phyloP scores from a whole-genome alignment of 1,139 yeast species.

The Blastobotrys indianensis region DNA sequence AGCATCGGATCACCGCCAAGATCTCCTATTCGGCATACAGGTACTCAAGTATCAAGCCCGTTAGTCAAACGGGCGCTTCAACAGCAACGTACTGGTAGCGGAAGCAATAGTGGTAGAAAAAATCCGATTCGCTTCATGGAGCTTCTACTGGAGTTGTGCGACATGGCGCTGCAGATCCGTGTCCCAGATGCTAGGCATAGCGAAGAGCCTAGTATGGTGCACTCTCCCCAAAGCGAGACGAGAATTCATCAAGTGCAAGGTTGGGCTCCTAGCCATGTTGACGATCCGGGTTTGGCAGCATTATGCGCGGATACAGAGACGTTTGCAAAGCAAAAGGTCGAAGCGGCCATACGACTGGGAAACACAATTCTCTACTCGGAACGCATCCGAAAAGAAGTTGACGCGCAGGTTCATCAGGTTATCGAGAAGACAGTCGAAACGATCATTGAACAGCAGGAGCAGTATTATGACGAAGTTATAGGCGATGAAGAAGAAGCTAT shows the following conservation, averaged over 20 bases:
- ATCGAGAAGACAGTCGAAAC: constrained; percentile 59
- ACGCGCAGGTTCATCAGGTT: constrained; percentile 57
- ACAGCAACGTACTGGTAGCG: constrained; percentile 2
- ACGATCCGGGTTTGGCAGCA: constrained; percentile 58
- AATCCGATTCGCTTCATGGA: constrained; percentile 69
- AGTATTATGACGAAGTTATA: constrained; percentile 20
- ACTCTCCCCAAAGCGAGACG: constrained; percentile 64
- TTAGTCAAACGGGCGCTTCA: constrained; percentile 15
- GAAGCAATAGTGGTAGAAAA: constrained; percentile 4
- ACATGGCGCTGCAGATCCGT: constrained; percentile 68
- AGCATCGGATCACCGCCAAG: constrained; percentile 4
- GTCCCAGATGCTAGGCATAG: constrained; percentile 38
- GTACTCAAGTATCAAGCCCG: background rate
- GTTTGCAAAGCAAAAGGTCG: constrained; percentile 61
- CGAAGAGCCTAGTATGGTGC: constrained; percentile 25
- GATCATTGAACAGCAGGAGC: constrained; percentile 25
- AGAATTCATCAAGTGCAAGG: constrained; percentile 53
- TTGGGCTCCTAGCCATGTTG: constrained; percentile 49
- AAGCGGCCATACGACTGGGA: constrained; percentile 66
- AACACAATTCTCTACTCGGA: constrained; percentile 76
- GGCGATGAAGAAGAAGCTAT: constrained; percentile 22
- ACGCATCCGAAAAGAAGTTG: constrained; percentile 76
- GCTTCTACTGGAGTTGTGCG: constrained; percentile 60
- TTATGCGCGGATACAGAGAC: constrained; percentile 64
- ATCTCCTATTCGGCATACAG: background rate